A percentile compares a stretch with the other conserved stretches of the same genome.
These are phyloP conservation scores for Sarcodon aspratus DNA, from an alignment of 768 basidiomycete genomes.

Conservation along the genomic window DNA sequence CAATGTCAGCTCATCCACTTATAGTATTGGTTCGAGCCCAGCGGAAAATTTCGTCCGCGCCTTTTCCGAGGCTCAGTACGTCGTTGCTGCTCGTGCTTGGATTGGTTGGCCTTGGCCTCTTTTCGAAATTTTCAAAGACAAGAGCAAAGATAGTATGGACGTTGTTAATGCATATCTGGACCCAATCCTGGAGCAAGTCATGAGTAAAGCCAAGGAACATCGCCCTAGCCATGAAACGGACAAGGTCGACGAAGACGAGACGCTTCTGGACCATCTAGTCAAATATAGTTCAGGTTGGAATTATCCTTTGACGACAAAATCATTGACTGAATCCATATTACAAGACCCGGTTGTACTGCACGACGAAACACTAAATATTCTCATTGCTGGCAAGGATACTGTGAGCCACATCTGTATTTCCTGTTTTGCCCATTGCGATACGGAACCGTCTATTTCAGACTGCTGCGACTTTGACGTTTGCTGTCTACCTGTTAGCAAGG, in stretches of 20 bases:
- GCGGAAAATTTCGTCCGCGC: constrained; percentile 32
- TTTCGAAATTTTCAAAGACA: constrained; percentile 39
- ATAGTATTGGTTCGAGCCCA: constrained; percentile 5
- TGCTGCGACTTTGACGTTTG: constrained; percentile 19
- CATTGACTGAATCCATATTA: no score
- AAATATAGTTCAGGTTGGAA: not conserved
- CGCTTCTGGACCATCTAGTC: not conserved
- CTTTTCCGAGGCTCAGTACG: constrained; percentile 36
- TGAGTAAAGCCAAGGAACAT: constrained; percentile 14
- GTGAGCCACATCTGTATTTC: constrained; percentile 3
- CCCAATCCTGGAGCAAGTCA: constrained; percentile 36
- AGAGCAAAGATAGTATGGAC: constrained; percentile 30
- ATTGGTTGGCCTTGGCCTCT: constrained; percentile 41
- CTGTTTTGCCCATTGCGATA: no score
- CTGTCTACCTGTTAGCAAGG: constrained; percentile 20
- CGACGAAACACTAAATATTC: constrained; percentile 35
- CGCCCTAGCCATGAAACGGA: no score
- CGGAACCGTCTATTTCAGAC: constrained; percentile 11
- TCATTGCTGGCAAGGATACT: constrained; percentile 49
- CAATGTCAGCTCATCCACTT: constrained; percentile 14
- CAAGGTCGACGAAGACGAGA: not conserved
- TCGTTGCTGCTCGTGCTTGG: constrained; percentile 25
- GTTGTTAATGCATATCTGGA: constrained; percentile 42
- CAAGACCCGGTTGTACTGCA: constrained; percentile 30
- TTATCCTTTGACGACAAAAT: no score